Evolutionary conservation across 2,329 filamentous ascomycete species (phyloP).

Genomic region (Ilyonectria mors-panacis): DNA sequence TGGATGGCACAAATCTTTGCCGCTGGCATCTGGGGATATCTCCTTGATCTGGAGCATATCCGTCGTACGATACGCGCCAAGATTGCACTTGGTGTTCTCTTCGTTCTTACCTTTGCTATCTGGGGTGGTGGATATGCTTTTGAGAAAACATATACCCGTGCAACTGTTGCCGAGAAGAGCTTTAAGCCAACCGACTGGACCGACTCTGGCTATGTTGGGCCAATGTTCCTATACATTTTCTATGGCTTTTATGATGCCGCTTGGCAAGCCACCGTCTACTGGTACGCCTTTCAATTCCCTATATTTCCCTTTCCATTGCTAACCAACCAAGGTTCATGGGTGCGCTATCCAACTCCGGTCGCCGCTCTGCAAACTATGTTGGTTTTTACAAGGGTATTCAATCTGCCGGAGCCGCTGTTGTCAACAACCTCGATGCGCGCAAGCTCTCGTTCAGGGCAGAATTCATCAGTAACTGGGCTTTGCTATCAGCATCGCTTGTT

Average conservation of each 20-base stretch:
- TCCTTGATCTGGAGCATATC: slow-evolving; percentile 73
- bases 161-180: slow-evolving; percentile 26
- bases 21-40: slow-evolving; percentile 79
- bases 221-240: slow-evolving; percentile 92
- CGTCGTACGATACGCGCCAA: slow-evolving; percentile 79
- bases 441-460: slow-evolving; percentile 75
- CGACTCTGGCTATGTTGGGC: slow-evolving; percentile 76
- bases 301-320: slow-evolving; percentile 8
- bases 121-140: slow-evolving; percentile 90
- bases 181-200: slow-evolving; percentile 72
- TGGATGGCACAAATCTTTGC: slow-evolving; percentile 84
- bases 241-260: slow-evolving; percentile 91
- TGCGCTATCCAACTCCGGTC: slow-evolving; percentile 90
- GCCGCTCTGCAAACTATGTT: slow-evolving; percentile 91
- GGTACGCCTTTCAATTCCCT: slow-evolving; percentile 74
- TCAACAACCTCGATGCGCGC: slow-evolving; percentile 53
- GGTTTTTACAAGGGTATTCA: slow-evolving; percentile 92
- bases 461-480: slow-evolving; percentile 81
- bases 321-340: slow-evolving; percentile 83
- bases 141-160: slow-evolving; percentile 61
- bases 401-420: slow-evolving; percentile 77
- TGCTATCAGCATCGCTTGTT: slow-evolving; percentile 81
- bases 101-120: slow-evolving; percentile 80
- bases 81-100: slow-evolving; percentile 71
- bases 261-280: slow-evolving; percentile 94